Base-by-base conservation (phyloP, 2,329 filamentous ascomycete genomes). In the Zopfia rhizophila region DNA sequence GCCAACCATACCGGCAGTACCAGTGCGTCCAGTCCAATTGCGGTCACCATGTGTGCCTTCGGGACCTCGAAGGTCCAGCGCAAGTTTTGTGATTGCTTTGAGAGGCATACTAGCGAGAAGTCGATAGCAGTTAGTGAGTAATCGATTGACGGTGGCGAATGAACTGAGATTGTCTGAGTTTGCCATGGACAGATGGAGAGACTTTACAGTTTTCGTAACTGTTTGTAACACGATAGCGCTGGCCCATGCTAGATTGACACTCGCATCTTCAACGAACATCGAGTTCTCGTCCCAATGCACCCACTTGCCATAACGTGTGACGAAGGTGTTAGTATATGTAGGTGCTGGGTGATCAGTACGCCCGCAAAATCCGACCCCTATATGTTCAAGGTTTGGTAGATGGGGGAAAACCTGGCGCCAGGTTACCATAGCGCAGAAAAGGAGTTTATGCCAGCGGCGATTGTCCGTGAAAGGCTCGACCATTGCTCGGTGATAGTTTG, bases 201-300 rank as follows among this genome's bases (percentile, higher is more conserved):
- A 43, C 16, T 39, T 35, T 4, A 54, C 50, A 19, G 27, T 22
- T 3, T 16, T 2, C 12, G 48, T 45, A 16, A 43, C 43, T 6
- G 27, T 21, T 25, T 22, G 21, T 3, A 48, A 10, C n/a, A 54
- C 17, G 16, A 51, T 16, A 3, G 40, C 23, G 21, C 45, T 50
- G n/a, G 53, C 55, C 55, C 55, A 58, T 0, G 42, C 50, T 30
- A 45, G 37, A 23, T 58, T 58, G 5, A 52, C 42, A 3, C 31
- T 49, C 2, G 36, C 4, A 23, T 55, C 53, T 22, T 56, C 53
- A 3, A 49, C 28, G 21, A 31, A 59, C 3, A 7, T 7, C 6
- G 45, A 43, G 5, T 53, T 7, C 2, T 19, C 27, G 7, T 51
- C 40, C 7, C 37, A n/a, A 5, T 30, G 14, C 11, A 53, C 43